Base-by-base conservation (phyloP, 2,329 filamentous ascomycete genomes). In the Diaporthe sp. region DNA sequence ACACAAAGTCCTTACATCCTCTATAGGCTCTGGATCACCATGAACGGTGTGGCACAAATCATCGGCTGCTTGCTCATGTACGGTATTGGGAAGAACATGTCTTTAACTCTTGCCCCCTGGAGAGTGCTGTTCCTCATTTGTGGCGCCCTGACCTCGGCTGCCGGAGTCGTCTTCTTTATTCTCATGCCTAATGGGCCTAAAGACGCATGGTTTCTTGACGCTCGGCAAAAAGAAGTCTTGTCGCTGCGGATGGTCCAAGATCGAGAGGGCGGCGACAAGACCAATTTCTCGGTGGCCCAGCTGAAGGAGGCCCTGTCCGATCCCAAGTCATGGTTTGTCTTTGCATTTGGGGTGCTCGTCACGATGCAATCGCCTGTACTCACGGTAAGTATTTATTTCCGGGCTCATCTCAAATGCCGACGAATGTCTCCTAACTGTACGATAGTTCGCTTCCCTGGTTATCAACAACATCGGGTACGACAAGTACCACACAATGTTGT, bases 51-150 rank as follows among this genome's bases (percentile, higher is more conserved):
- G 2, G 86, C 87, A 0, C 87, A 88, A 77, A 82, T 88, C 42
- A 76, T 87, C 51, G 86, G 87, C 13, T 84, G 82, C 39, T 76
- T 88, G 7, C 81, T 88, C n/a, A 88, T 88, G 86, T 89, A 88
- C 77, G 86, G 87, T 49, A 87, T 90, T 71, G 88, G 86, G 53
- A 84, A 85, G 76, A 84, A 86, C 72, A 79, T 76, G 0, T 78
- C 79, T 3, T 78, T 86, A 3, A 71, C 81, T 0, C 79, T 90
- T 5, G 82, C 82, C 0, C 84, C 86, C 0, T 90, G 88, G 88
- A 81, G 87, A 46, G 80, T 83, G 0, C 79, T 90, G 51, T 90
- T 89, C 78, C 80, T 89, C 42, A 82, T 90, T 17, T 88, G 86
- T 74, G 88, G 88, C n/a, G 85, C 84, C 0, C 75, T 88, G 10